Evolutionary conservation across 2,329 filamentous ascomycete genomes (phyloP).

Genomic region (Fusarium setosum): DNA sequence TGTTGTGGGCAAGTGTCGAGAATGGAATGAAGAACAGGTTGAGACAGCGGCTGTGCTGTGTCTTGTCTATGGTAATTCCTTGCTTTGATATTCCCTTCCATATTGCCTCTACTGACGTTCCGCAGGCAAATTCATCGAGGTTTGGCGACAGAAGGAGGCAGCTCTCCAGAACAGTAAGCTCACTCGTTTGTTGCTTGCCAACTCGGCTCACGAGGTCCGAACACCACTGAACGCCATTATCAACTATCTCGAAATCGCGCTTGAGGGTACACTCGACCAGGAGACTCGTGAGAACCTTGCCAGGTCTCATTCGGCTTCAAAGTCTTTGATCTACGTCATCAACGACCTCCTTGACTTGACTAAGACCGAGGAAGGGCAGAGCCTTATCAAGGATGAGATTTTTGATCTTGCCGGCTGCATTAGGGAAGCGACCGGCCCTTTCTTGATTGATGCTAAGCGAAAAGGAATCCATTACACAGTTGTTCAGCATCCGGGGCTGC

Average conservation of each 20-base stretch:
- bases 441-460: constrained; percentile 77
- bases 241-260: constrained; percentile 91
- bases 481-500: constrained; percentile 74
- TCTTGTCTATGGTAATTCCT: constrained; percentile 79
- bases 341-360: constrained; percentile 91
- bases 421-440: constrained; percentile 81
- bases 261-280: constrained; percentile 82
- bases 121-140: constrained; percentile 81
- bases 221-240: constrained; percentile 94
- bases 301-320: constrained; percentile 89
- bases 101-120: not conserved
- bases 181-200: constrained; percentile 82
- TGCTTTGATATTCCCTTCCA: not conserved
- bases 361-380: constrained; percentile 85
- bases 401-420: constrained; percentile 80
- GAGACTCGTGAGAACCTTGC: constrained; percentile 88
- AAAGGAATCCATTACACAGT: constrained; percentile 81
- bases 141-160: constrained; percentile 91
- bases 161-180: constrained; percentile 85
- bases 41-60: constrained; percentile 91
- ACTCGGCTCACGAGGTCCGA: constrained; percentile 91
- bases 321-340: constrained; percentile 93
- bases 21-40: constrained; percentile 90
- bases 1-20: constrained; percentile 82
- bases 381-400: constrained; percentile 81